phyloP scores from a whole-genome alignment of 345 rosid genomes.

The Populus simonii region DNA sequence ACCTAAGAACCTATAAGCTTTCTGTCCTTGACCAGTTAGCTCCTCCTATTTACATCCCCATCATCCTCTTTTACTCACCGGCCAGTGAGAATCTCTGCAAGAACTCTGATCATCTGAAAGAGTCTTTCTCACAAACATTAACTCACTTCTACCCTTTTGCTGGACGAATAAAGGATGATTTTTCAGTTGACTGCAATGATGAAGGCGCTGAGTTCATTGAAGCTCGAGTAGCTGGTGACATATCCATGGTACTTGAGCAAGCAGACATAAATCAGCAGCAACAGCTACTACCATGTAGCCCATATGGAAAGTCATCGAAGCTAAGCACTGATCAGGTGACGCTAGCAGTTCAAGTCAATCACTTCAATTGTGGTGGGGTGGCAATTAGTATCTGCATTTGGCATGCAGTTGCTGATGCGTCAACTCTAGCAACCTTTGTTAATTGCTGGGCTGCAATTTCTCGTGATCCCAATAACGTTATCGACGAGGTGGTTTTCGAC shows the following conservation, averaged over 20 bases:
- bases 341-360: slow-evolving; percentile 7
- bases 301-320: neutral
- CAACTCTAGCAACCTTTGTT: slow-evolving; percentile 1
- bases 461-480: neutral
- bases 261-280: neutral
- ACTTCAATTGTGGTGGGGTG: slow-evolving; percentile 22
- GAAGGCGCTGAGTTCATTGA: neutral
- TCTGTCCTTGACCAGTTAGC: no score
- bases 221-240: neutral
- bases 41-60: no score
- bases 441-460: slow-evolving; percentile 11
- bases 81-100: neutral
- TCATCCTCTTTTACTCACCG: neutral
- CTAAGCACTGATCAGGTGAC: neutral
- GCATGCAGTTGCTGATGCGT: slow-evolving; percentile 17
- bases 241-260: neutral
- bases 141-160: slow-evolving; percentile 10
- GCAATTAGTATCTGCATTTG: slow-evolving; percentile 13
- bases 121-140: neutral
- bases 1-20: slow-evolving; percentile 5
- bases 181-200: slow-evolving; percentile 10
- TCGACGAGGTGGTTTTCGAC: slow-evolving; percentile 11
- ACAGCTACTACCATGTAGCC: slow-evolving; percentile 1
- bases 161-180: neutral
- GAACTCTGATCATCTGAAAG: neutral